Base-by-base conservation (phyloP, 768 basidiomycete species). In the Mycena crocata region DNA sequence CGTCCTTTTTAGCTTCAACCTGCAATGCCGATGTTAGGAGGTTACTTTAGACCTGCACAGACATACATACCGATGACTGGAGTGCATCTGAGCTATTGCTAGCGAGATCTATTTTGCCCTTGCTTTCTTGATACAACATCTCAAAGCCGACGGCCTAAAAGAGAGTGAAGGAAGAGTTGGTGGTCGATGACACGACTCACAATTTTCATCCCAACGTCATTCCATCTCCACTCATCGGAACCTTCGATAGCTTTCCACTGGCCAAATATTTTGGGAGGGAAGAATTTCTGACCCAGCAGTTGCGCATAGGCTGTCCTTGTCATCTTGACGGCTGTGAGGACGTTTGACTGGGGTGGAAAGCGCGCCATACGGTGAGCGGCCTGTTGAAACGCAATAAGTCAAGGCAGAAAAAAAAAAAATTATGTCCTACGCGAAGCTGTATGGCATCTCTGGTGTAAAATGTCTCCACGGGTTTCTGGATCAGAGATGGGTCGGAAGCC, bases 381-480 rank as follows among this genome's bases (percentile, higher is more conserved):
- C 95, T 97, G 69, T n/a, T 51, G 28, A 40, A n/a, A 24, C 21
- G 50, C 32, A 34, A 31, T 57, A 45, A 54, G 44, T 31, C 31
- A 45, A 46, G 26, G 32, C 1, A 62, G 44, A 9, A 28, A 5
- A 51, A 7, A 39, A 37, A 48, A 42, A 39, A 6, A 6, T n/a
- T 50, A 39, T 35, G 45, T 77, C 90, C 78, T 78, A 97, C 94
- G 40, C 96, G 89, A 58, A 98, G 82, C 76, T 96, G 95, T 17
- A 91, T 83, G 1, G 93, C 93, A 81, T 99, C 98, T 57, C 98
- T 87, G 5, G 96, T 98, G 77, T 99, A 99, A 77, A 99, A 99
- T 5, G 93, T 87, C 78, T 96, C 96, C 4, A 93, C 86, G 0
- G 96, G 93, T 72, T 90, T 92, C 72, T 98, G 95, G 19, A 96